These are phyloP conservation scores for Capsicum pubescens DNA, from an alignment of 257 asterid species.

Conservation along the genomic window DNA sequence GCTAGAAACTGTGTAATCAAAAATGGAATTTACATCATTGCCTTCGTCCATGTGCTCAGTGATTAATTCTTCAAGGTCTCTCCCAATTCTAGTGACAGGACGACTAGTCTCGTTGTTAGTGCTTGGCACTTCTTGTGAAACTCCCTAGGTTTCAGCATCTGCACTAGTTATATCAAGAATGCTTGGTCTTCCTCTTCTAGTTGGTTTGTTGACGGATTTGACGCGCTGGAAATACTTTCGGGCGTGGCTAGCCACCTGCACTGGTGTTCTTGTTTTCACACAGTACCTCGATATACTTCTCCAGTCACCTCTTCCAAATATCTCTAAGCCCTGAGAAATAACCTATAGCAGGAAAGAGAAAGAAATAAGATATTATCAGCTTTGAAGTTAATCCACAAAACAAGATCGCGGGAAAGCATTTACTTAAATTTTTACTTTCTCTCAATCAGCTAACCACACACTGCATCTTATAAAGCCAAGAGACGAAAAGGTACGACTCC, in stretches of 20 bases:
- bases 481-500: not conserved
- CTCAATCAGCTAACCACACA: not conserved
- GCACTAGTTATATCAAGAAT: conserved; percentile 22
- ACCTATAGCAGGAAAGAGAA: conserved; percentile 23
- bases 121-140: conserved; percentile 19
- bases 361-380: not conserved
- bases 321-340: not conserved
- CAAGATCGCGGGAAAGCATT: not conserved
- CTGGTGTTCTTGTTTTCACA: conserved; percentile 25
- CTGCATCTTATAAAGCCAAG: not conserved
- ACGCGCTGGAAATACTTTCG: conserved; percentile 8
- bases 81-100: not conserved
- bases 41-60: not conserved
- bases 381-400: not conserved
- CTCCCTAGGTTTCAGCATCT: conserved; percentile 29
- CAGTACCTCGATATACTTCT: conserved; percentile 16
- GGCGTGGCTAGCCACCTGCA: conserved; percentile 26
- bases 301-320: conserved; percentile 19
- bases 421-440: not conserved
- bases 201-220: not conserved
- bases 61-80: not conserved
- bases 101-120: not conserved
- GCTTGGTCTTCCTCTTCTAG: not conserved
- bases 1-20: not conserved
- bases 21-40: not conserved